phyloP scores from a whole-genome alignment of 75 land plant genomes.

The Pseudotsuga menziesii region DNA sequence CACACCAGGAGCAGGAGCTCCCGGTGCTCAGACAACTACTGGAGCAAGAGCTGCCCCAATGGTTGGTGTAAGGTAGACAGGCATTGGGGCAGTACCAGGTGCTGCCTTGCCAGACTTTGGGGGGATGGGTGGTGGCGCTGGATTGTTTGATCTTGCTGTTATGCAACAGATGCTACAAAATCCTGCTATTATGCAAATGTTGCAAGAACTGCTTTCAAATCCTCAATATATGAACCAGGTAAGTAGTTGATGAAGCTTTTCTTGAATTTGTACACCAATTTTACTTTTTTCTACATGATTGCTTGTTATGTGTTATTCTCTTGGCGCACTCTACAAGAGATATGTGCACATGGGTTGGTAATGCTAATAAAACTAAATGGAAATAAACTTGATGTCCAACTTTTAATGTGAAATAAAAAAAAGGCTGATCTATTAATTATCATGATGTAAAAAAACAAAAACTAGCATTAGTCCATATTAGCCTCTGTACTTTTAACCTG shows the following conservation, averaged over 20 bases:
- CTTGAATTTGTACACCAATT: neutral
- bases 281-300: neutral
- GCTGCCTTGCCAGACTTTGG: conserved; percentile 52
- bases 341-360: no score
- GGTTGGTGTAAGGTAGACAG: conserved; percentile 35
- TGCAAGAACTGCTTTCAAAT: conserved; percentile 79
- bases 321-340: no score
- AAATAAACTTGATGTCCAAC: no score
- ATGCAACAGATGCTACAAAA: conserved; percentile 81
- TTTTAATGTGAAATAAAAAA: no score
- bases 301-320: neutral
- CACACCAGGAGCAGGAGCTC: conserved; percentile 20
- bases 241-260: neutral
- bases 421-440: no score
- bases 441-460: no score
- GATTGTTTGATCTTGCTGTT: conserved; percentile 35
- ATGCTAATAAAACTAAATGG: no score
- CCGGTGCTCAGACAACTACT: conserved; percentile 30
- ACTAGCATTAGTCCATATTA: no score
- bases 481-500: no score
- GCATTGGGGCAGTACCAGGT: conserved; percentile 42
- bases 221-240: conserved; percentile 92
- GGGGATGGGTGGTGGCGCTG: conserved; percentile 30
- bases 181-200: conserved; percentile 75
- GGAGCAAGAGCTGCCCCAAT: conserved; percentile 26